Base-by-base conservation (phyloP, 1,284 basidiomycete genomes). In the Apiotrichum gamsii region DNA sequence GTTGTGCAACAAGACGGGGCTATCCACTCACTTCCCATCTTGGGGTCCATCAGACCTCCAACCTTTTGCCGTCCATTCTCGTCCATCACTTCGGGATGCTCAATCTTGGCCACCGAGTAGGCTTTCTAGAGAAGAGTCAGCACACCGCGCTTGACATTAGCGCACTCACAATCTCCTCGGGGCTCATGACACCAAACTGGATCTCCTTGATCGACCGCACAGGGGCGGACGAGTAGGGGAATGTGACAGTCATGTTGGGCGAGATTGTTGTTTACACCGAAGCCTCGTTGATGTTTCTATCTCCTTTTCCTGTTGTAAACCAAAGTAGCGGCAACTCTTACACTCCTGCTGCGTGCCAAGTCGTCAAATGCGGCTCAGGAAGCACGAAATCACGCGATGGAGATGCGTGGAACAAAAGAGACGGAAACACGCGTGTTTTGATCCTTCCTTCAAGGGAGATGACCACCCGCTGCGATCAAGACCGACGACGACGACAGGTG, bases 91-190 rank as follows among this genome's bases (percentile, higher is more conserved):
- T 98, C 95, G 14, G 94, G 91, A 74, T 89, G 85, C 75, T 98
- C 94, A 66, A 98, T 89, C 78, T 97, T 96, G 60, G 90, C 91
- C 41, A 96, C 91, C 34, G 93, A 95, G 73, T 90, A 89, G 39
- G 90, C 90, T 89, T 95, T 93, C 91, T 93, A 73, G 57, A 20
- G 49, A 53, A 19, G n/a, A n/a, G n/a, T n/a, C n/a, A n/a, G n/a
- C n/a, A n/a, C n/a, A n/a, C n/a, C n/a, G n/a, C n/a, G n/a, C n/a
- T n/a, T n/a, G n/a, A n/a, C n/a, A n/a, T n/a, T n/a, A n/a, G n/a
- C n/a, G n/a, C n/a, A 83, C 88, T 70, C 70, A 94, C 89, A 70
- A 98, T 98, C 79, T 98, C 95, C 76, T 98, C 95, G n/a, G 95
- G 95, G 44, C 91, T 95, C 67, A 98, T 82, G 61, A 99, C 91